Evolutionary conservation across 2,329 filamentous ascomycete species (phyloP).

Genomic region (Alternaria arborescens): DNA sequence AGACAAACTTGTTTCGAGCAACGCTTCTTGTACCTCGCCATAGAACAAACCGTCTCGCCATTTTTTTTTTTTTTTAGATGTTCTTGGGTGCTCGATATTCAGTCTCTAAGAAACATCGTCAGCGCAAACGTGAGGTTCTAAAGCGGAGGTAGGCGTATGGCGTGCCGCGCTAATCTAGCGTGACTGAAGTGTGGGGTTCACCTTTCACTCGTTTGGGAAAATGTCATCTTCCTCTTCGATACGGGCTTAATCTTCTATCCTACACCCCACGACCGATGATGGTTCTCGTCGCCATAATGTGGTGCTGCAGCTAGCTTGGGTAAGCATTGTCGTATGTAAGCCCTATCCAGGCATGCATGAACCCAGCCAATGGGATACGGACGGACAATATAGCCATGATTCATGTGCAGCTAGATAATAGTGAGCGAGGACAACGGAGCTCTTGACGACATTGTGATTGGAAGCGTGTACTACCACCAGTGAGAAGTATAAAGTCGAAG

Average conservation of each 20-base stretch:
- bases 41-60: no score
- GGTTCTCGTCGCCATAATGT: background rate
- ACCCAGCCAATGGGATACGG: background rate
- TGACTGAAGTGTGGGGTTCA: background rate
- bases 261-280: background rate
- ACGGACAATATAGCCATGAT: background rate
- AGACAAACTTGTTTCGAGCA: background rate
- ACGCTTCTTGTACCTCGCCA: background rate
- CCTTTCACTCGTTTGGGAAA: background rate
- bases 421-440: background rate
- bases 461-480: background rate
- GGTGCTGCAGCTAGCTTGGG: background rate
- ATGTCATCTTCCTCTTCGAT: background rate
- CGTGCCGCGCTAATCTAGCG: background rate
- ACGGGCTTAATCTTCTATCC: background rate
- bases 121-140: background rate
- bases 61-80: background rate
- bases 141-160: background rate
- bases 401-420: background rate
- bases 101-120: background rate
- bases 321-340: background rate
- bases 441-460: background rate
- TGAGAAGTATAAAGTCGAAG: background rate
- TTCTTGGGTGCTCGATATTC: background rate
- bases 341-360: background rate